These are phyloP conservation scores for Sugiyamaella marilandica DNA, from an alignment of 805 yeast genomes.

Conservation along the genomic window DNA sequence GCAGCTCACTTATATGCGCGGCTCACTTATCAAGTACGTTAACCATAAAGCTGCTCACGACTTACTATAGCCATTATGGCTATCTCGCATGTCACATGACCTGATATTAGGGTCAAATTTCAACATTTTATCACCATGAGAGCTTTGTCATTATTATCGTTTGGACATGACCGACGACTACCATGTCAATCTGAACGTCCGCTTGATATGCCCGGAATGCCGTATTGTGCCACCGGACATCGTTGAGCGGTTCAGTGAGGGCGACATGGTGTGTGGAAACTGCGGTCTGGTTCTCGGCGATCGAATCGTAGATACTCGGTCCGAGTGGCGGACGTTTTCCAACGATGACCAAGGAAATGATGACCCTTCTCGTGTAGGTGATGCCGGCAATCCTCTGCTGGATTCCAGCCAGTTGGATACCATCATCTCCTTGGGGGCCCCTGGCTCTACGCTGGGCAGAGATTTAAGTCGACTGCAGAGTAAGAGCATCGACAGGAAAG, in stretches of 20 bases:
- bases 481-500: slow-evolving; percentile 78
- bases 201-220: slow-evolving; percentile 92
- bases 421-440: slow-evolving; percentile 81
- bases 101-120: too few relatives aligned
- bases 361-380: slow-evolving; percentile 99
- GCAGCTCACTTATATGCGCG: too few relatives aligned
- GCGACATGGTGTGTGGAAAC: slow-evolving; percentile 96
- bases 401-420: slow-evolving; percentile 92
- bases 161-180: slow-evolving; percentile 9
- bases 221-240: slow-evolving; percentile 92
- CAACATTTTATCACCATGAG: too few relatives aligned
- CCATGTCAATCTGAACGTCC: slow-evolving; percentile 64
- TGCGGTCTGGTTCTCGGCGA: slow-evolving; percentile 94
- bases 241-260: slow-evolving; percentile 92
- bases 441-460: slow-evolving; percentile 79
- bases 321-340: slow-evolving; percentile 98
- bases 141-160: not conserved
- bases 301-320: slow-evolving; percentile 86
- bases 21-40: too few relatives aligned
- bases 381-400: slow-evolving; percentile 86
- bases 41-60: too few relatives aligned
- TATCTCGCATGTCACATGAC: too few relatives aligned
- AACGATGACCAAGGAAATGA: slow-evolving; percentile 98
- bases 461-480: slow-evolving; percentile 89
- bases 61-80: too few relatives aligned